Evolutionary conservation across 208 protist genomes (phyloP).

Genomic region (Leishmania amazonensis): DNA sequence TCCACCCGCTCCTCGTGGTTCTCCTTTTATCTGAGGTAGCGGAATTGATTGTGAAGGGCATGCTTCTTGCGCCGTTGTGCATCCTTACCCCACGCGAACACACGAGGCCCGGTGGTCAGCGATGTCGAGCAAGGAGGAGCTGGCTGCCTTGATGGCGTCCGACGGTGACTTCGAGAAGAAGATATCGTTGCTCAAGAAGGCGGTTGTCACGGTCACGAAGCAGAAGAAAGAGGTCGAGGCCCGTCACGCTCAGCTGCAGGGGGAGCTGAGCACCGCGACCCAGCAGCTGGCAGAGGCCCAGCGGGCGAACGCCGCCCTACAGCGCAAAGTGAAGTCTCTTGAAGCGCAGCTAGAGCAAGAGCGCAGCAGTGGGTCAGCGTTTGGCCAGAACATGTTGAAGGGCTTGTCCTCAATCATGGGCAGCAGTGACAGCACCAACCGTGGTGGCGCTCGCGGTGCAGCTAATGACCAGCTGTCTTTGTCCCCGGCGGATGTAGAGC

Average conservation of each 20-base stretch:
- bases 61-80: background rate
- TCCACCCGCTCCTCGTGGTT: background rate
- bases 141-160: slow-evolving; percentile 75
- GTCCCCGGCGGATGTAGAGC: slow-evolving; percentile 64
- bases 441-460: slow-evolving; percentile 2
- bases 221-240: slow-evolving; percentile 80
- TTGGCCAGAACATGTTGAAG: slow-evolving; percentile 71
- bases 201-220: slow-evolving; percentile 78
- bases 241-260: slow-evolving; percentile 51
- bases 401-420: slow-evolving; percentile 74
- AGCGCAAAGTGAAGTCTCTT: slow-evolving; percentile 43
- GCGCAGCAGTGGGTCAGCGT: slow-evolving; percentile 42
- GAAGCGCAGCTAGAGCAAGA: slow-evolving; percentile 54
- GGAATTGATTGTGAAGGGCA: background rate
- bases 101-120: background rate
- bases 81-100: background rate
- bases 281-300: slow-evolving; percentile 48
- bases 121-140: slow-evolving; percentile 37
- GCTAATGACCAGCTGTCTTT: slow-evolving; percentile 24
- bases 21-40: background rate
- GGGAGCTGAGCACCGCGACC: slow-evolving; percentile 43
- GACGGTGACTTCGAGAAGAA: slow-evolving; percentile 77
- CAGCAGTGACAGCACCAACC: slow-evolving; percentile 27
- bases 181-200: slow-evolving; percentile 83
- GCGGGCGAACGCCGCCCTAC: slow-evolving; percentile 50